Base-by-base conservation (phyloP, 2,329 filamentous ascomycete genomes). In the Ilyonectria robusta region DNA sequence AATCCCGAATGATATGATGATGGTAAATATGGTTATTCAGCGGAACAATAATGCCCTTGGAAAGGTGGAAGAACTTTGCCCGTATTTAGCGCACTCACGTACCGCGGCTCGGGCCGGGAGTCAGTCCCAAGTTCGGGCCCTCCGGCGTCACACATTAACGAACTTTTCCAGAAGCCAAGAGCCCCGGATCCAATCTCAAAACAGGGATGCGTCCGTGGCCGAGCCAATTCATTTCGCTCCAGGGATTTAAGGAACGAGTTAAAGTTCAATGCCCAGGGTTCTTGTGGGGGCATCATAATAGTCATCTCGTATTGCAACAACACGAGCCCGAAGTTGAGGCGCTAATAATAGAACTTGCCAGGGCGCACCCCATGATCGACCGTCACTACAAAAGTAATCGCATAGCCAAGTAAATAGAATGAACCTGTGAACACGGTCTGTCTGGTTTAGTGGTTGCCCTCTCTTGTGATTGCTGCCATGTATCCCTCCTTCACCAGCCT, bases 291-390 rank as follows among this genome's bases (percentile, higher is more conserved):
- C 9, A 15, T 35, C 35, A 31, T n/a, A 21, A 31, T 31, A 21
- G n/a, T 35, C 31, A 53, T 35, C 50, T 53, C 50, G 50, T 53
- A 53, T 53, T n/a, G 31, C n/a, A n/a, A 53, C 33, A 53, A 35
- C 50, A 53, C 31, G n/a, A 53, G 15, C 7, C 15, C 40, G n/a
- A 35, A 35, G 13, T 53, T 19, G 10, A 23, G 9, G 4, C 10
- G n/a, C 50, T 53, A 53, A 53, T 53, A 23, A 53, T 53, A 53
- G 50, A 53, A 21, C 17, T 21, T 9, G 50, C n/a, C n/a, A n/a
- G 31, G 29, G 29, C 50, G 31, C 29, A 35, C 29, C 29, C 11
- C 11, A 23, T 21, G 50, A 23, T 35, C 33, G 17, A 33, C 17
- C 9, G 6, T 19, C 29, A 33, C 50, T 33, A 35, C 29, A 33